Percentiles rank a stretch among this genome's conserved stretches.
Evolutionary conservation across 2,329 filamentous ascomycete species (phyloP).

Genomic region (Fragosphaeria purpurea): DNA sequence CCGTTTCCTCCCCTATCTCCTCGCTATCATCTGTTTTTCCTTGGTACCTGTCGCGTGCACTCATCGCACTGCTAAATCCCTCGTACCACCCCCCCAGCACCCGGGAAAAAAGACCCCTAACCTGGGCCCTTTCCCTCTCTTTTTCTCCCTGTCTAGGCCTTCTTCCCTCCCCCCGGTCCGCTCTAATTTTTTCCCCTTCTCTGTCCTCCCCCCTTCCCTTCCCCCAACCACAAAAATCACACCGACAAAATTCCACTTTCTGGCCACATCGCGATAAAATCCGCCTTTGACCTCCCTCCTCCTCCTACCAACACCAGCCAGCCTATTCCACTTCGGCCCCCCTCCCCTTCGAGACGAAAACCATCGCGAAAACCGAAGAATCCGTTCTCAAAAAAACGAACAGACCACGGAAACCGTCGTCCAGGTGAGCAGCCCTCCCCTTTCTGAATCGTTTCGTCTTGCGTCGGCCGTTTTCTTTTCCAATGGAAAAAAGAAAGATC

Average conservation of each 20-base stretch:
- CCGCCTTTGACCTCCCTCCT: conserved; percentile 8
- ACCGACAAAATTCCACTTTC: conserved; percentile 16
- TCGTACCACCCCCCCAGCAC: too few species aligned
- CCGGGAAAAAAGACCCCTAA: too few species aligned
- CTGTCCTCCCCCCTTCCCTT: conserved; percentile 1
- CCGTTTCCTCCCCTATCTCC: too few species aligned
- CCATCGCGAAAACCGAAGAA: too few species aligned
- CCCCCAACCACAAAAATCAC: conserved; percentile 11
- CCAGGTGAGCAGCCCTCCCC: conserved; percentile 4
- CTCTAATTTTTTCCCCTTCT: conserved; percentile 1
- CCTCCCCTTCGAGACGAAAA: not conserved
- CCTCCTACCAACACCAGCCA: conserved; percentile 2
- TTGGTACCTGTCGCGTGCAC: too few species aligned
- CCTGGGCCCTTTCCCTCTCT: not conserved
- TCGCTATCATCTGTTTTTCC: too few species aligned
- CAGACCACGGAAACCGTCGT: not conserved
- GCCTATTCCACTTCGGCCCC: not conserved
- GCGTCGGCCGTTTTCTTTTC: too few species aligned
- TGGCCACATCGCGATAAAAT: conserved; percentile 16
- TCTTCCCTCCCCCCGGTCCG: too few species aligned
- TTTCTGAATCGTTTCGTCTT: not conserved
- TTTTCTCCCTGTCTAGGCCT: not conserved
- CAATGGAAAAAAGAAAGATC: too few species aligned
- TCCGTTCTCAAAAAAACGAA: too few species aligned
- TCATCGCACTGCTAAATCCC: too few species aligned